A percentile compares a stretch with the other conserved stretches of the same genome.
Evolutionary conservation across 1,284 basidiomycete species (phyloP).

Genomic region (Butyriboletus appendiculatus): DNA sequence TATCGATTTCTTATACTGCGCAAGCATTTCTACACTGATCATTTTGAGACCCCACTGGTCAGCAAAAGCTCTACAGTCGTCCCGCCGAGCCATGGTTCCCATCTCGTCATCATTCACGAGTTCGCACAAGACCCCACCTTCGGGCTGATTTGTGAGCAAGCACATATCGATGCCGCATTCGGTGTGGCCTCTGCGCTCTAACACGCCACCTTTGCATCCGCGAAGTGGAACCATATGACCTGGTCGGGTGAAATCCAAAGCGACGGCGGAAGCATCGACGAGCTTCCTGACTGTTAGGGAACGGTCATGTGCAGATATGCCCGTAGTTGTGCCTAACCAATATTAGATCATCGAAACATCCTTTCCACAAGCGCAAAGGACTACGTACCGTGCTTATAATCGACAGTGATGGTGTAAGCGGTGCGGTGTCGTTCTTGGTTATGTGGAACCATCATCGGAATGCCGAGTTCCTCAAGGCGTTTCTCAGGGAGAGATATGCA

Average conservation of each 20-base stretch:
- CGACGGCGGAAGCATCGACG: slow-evolving; percentile 54
- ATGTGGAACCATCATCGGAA: slow-evolving; percentile 92
- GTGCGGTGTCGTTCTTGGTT: slow-evolving; percentile 94
- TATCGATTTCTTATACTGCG: slow-evolving; percentile 38
- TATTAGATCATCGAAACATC: background rate
- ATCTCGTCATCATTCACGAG: slow-evolving; percentile 90
- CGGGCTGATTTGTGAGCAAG: slow-evolving; percentile 71
- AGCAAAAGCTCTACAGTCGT: slow-evolving; percentile 94
- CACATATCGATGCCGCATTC: slow-evolving; percentile 92
- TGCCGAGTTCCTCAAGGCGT: slow-evolving; percentile 78
- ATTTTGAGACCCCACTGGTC: slow-evolving; percentile 89
- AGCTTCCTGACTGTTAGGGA: slow-evolving; percentile 85
- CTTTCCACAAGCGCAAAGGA: background rate
- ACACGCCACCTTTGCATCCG: slow-evolving; percentile 83
- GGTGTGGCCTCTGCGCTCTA: slow-evolving; percentile 90
- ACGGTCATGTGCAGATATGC: slow-evolving; percentile 96
- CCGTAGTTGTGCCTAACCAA: slow-evolving; percentile 82
- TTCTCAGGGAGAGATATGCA: slow-evolving; percentile 84
- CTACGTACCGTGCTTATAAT: slow-evolving; percentile 81
- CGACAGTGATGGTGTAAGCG: slow-evolving; percentile 97
- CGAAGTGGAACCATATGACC: slow-evolving; percentile 96
- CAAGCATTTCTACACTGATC: slow-evolving; percentile 89
- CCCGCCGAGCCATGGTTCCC: slow-evolving; percentile 95
- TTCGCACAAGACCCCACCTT: slow-evolving; percentile 91
- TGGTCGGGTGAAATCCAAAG: slow-evolving; percentile 88